phyloP scores from a whole-genome alignment of 2,329 filamentous ascomycete species.

The Sarocladium brachiariae region DNA sequence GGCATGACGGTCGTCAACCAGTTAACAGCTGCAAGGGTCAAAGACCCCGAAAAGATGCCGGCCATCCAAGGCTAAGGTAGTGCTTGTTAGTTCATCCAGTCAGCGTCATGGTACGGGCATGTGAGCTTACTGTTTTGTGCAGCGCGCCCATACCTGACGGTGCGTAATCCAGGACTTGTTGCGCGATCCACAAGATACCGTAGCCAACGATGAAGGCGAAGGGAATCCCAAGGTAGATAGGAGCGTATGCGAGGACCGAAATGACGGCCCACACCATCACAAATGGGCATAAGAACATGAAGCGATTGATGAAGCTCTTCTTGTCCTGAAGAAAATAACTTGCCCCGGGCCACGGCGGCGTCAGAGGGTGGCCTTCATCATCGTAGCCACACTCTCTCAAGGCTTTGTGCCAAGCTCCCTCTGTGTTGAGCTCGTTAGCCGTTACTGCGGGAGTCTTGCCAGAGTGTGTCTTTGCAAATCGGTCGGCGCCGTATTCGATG shows the following conservation, averaged over 20 bases:
- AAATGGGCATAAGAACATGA: conserved; percentile 88
- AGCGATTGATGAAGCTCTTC: conserved; percentile 70
- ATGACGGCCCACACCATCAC: conserved; percentile 65
- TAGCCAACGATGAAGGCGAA: conserved; percentile 59
- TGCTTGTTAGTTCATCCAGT: conserved; percentile 11
- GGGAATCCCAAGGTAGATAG: conserved; percentile 71
- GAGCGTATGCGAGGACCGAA: conserved; percentile 65
- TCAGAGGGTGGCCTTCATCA: conserved; percentile 64
- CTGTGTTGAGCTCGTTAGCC: conserved; percentile 84
- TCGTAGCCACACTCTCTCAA: conserved; percentile 80
- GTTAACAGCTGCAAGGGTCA: conserved; percentile 72
- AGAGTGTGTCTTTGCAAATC: conserved; percentile 80
- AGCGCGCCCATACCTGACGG: conserved; percentile 83
- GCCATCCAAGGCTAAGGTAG: conserved; percentile 71
- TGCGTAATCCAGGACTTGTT: conserved; percentile 72
- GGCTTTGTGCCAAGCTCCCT: conserved; percentile 73
- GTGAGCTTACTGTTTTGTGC: conserved; percentile 68
- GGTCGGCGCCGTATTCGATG: conserved; percentile 89
- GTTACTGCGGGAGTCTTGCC: conserved; percentile 87
- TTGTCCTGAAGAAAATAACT: conserved; percentile 70
- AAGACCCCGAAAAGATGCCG: conserved; percentile 81
- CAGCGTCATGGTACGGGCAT: neutral
- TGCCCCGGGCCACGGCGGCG: conserved; percentile 64
- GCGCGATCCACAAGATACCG: conserved; percentile 68
- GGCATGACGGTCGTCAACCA: conserved; percentile 70